Conservation (phyloP, 2,329 filamentous ascomycete genomes). For the Emydomyces testavorans region DNA sequence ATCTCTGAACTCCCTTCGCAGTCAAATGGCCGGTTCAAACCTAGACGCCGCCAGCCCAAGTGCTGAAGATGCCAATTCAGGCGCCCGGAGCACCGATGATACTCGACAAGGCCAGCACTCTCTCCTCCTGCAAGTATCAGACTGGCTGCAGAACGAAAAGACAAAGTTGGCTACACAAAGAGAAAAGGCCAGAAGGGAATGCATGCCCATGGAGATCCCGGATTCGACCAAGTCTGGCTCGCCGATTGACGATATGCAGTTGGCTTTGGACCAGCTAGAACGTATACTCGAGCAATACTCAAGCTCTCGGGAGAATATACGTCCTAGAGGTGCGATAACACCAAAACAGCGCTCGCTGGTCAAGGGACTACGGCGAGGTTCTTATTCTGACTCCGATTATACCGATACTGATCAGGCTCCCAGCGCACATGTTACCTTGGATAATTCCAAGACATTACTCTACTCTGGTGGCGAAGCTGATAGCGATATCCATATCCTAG, state of each 20-base stretch:
- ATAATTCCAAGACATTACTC: slow-evolving; percentile 79
- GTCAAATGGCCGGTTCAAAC: slow-evolving; percentile 17
- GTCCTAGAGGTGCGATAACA: slow-evolving; percentile 8
- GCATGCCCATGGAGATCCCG: background rate
- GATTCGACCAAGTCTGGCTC: slow-evolving; percentile 1
- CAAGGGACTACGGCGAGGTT: slow-evolving; percentile 34
- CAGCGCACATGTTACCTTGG: slow-evolving; percentile 68
- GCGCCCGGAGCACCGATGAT: slow-evolving; percentile 2
- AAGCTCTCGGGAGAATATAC: slow-evolving; percentile 1
- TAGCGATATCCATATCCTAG: slow-evolving; percentile 21
- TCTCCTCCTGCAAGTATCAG: slow-evolving; percentile 60
- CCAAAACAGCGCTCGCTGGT: slow-evolving; percentile 16
- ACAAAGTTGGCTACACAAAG: slow-evolving; percentile 47
- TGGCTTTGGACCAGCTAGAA: slow-evolving; percentile 70
- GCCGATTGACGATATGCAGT: slow-evolving; percentile 49
- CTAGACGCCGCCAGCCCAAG: slow-evolving; percentile 13
- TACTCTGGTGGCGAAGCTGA: slow-evolving; percentile 51
- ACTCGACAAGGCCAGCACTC: slow-evolving; percentile 20
- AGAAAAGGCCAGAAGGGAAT: slow-evolving; percentile 18
- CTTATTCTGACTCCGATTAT: slow-evolving; percentile 76
- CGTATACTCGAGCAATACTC: slow-evolving; percentile 47
- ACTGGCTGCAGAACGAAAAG: slow-evolving; percentile 77
- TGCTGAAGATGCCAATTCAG: slow-evolving; percentile 6
- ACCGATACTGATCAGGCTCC: slow-evolving; percentile 71
- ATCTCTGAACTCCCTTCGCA: slow-evolving; percentile 19